These are phyloP conservation scores for Hirschfeldia incana DNA, from an alignment of 345 rosid species.

Conservation along the genomic window DNA sequence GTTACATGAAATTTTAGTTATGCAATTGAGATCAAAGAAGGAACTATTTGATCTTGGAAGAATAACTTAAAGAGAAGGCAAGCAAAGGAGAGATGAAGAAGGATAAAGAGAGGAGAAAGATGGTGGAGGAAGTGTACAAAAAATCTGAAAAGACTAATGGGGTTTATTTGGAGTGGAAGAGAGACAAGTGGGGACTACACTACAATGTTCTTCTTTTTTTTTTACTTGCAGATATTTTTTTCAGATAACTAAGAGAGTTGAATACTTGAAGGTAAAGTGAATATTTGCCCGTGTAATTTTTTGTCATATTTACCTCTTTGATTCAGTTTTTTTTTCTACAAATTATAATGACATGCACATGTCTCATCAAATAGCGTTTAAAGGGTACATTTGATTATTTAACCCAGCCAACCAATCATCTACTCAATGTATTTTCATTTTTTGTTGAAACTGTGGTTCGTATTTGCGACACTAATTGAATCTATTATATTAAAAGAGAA, in stretches of 20 bases:
- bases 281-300: neutral
- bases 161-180: constrained; percentile 34
- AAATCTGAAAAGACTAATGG: constrained; percentile 44
- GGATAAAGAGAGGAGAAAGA: constrained; percentile 28
- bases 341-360: neutral
- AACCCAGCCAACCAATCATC: neutral
- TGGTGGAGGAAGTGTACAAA: constrained; percentile 39
- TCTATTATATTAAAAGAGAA: no score
- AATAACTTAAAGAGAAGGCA: constrained; percentile 31
- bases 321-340: neutral
- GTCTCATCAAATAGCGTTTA: neutral
- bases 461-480: neutral
- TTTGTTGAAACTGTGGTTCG: neutral
- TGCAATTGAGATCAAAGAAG: constrained; percentile 35
- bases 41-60: constrained; percentile 29
- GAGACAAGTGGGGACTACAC: constrained; percentile 43
- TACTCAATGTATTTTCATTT: neutral
- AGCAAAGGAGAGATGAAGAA: constrained; percentile 30
- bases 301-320: neutral
- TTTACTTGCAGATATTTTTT: constrained; percentile 2
- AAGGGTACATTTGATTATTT: neutral
- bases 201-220: constrained; percentile 30
- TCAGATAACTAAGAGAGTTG: constrained; percentile 3
- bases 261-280: neutral
- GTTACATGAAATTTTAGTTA: constrained; percentile 12